A percentile compares a stretch with the other conserved stretches of the same genome.
These are phyloP conservation scores for Fusarium abutilonis DNA, from an alignment of 2,329 filamentous ascomycete genomes.

Conservation along the genomic window DNA sequence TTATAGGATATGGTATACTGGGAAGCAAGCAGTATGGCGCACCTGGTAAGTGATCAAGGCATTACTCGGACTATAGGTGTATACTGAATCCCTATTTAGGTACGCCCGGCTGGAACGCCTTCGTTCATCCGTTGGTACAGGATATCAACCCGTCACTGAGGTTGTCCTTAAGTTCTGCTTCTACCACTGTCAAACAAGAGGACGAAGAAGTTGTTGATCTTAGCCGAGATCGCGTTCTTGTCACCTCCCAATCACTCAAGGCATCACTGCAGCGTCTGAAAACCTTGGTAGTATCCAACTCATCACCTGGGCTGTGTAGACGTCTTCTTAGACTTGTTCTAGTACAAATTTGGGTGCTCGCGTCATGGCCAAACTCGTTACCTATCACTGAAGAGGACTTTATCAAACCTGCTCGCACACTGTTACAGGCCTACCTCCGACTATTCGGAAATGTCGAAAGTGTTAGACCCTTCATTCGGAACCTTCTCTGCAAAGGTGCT, in stretches of 20 bases:
- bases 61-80: not conserved
- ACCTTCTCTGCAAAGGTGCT: slow-evolving; percentile 66
- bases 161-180: not conserved
- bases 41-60: slow-evolving; percentile 56
- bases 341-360: slow-evolving; percentile 70
- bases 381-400: slow-evolving; percentile 52
- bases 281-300: slow-evolving; percentile 68
- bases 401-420: slow-evolving; percentile 57
- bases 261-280: slow-evolving; percentile 64
- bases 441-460: slow-evolving; percentile 63
- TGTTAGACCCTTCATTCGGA: slow-evolving; percentile 59
- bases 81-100: slow-evolving; percentile 49
- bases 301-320: slow-evolving; percentile 71
- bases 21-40: slow-evolving; percentile 71
- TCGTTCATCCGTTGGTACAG: slow-evolving; percentile 67
- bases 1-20: slow-evolving; percentile 68
- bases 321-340: slow-evolving; percentile 68
- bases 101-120: slow-evolving; percentile 68
- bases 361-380: slow-evolving; percentile 58
- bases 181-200: slow-evolving; percentile 38
- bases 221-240: slow-evolving; percentile 55
- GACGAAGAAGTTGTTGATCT: slow-evolving; percentile 58
- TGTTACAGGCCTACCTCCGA: slow-evolving; percentile 67
- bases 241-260: slow-evolving; percentile 59
- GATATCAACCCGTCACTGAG: slow-evolving; percentile 58